Evolutionary conservation across 2,329 filamentous ascomycete species (phyloP), one percentile per base, ranked within the genome.

Genomic region (Aspergillus sojae): DNA sequence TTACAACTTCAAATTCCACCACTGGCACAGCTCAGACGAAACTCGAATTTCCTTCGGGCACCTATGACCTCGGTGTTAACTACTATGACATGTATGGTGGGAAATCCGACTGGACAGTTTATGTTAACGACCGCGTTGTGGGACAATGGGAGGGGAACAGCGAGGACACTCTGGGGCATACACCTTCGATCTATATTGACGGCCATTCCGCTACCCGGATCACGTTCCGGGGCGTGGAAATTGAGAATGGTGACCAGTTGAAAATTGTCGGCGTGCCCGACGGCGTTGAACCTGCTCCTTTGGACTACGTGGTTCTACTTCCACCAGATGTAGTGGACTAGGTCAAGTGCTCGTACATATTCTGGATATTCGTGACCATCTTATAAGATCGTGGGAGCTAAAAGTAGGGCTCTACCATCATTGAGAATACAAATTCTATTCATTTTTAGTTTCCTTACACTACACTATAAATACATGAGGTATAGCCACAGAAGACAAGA

Each of bases 251-350:
- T 0, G 84, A 86, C 66, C 70, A 74, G 60, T 66, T 90, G 59
- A 85, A 79, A 68, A 82, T 90, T 63, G 81, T 85, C 3, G 88
- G 88, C 0, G 78, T 69, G 34, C 83, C 89, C 0, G 80, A 89
- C 73, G 88, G 88, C 0, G 77, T 80, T 30, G 89, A 91, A 77
- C 82, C 82, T 12, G 89, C 89, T 58, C 87, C 89, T 5, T 60
- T 92, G 65, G 89, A 92, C 77, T 91, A 91, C 74, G 75, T 91
- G 48, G 83, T 84, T 4, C 76, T 92, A 56, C 71, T 91, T 62
- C 89, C 89, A 0, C 70, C 75, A 3, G 87, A 86, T 0, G 74
- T 86, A 28, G 78, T 87, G 16, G 87, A 89, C 73, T 89, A 77
- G 34, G 3, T 7, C 11, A n/a, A 21, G 32, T 5, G 32, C 10